These are phyloP conservation scores for Platanthera guangdongensis DNA, from an alignment of 106 monocot species.

Conservation along the genomic window DNA sequence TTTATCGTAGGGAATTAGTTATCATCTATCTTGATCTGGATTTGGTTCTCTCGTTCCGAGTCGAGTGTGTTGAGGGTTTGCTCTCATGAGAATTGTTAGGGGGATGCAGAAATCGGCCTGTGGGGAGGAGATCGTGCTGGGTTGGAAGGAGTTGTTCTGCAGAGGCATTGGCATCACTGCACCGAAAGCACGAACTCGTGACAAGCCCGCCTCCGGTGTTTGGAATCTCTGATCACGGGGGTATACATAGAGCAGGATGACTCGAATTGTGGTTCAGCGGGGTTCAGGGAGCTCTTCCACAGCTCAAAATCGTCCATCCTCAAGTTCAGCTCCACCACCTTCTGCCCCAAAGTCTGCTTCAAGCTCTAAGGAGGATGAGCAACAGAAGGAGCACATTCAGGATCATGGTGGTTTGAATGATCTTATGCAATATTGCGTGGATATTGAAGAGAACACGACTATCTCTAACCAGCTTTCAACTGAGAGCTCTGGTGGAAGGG, in stretches of 20 bases:
- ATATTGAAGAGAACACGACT: slow-evolving; percentile 15
- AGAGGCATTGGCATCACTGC: slow-evolving; percentile 23
- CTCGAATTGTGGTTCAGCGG: slow-evolving; percentile 68
- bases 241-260: slow-evolving; percentile 39
- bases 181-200: slow-evolving; percentile 48
- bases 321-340: slow-evolving; percentile 23
- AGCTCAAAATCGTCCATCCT: slow-evolving; percentile 29
- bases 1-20: slow-evolving; percentile 1
- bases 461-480: slow-evolving; percentile 27
- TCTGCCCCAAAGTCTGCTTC: slow-evolving; percentile 29
- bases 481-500: slow-evolving; percentile 18
- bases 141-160: slow-evolving; percentile 27
- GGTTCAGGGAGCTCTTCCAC: slow-evolving; percentile 68
- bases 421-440: slow-evolving; percentile 14
- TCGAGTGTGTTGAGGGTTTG: slow-evolving; percentile 3
- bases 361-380: slow-evolving; percentile 49
- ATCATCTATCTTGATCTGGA: neutral
- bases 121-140: slow-evolving; percentile 15
- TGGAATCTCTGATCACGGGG: slow-evolving; percentile 22
- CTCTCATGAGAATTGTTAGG: slow-evolving; percentile 26
- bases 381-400: slow-evolving; percentile 41
- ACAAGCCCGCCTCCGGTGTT: slow-evolving; percentile 33
- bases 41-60: neutral
- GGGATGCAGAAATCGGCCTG: slow-evolving; percentile 25
- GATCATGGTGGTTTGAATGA: slow-evolving; percentile 21